Conservation (phyloP, 2,329 filamentous ascomycete species). For the Diaporthe capsici region DNA sequence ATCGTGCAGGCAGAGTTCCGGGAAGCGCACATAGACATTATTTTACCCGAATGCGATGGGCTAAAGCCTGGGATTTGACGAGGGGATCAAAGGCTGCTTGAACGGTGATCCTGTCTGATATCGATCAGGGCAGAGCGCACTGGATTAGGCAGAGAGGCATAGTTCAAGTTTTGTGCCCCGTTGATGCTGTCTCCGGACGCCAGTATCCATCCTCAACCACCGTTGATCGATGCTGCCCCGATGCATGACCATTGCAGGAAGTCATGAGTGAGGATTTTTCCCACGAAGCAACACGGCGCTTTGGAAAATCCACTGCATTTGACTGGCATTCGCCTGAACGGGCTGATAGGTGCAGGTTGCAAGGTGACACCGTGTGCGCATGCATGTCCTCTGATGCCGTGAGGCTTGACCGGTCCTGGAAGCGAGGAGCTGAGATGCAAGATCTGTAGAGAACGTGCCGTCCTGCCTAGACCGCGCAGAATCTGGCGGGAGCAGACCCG, state of each 20-base stretch:
- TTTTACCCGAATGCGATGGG: background rate
- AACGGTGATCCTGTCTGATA: background rate
- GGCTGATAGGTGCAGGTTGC: background rate
- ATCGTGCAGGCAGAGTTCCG: background rate
- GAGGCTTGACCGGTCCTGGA: slow-evolving; percentile 12
- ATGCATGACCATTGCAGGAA: background rate
- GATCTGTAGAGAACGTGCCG: background rate
- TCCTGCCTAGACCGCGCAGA: background rate
- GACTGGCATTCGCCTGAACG: background rate
- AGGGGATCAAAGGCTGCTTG: background rate
- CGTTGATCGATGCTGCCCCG: background rate
- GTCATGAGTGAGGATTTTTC: background rate
- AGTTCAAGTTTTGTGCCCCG: background rate
- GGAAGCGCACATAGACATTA: background rate
- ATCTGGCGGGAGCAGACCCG: background rate
- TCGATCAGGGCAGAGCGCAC: background rate
- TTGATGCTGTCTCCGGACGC: background rate
- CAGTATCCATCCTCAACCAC: background rate
- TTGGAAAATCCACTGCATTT: background rate
- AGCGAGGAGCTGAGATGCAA: slow-evolving; percentile 15
- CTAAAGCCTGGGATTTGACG: background rate
- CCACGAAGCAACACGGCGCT: background rate
- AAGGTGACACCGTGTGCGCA: background rate
- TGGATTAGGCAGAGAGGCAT: background rate
- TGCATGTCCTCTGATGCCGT: background rate